A percentile compares a stretch with the other conserved stretches of the same genome.
Evolutionary conservation across 2,329 filamentous ascomycete species (phyloP).

Genomic region (Cladophialophora yegresii): DNA sequence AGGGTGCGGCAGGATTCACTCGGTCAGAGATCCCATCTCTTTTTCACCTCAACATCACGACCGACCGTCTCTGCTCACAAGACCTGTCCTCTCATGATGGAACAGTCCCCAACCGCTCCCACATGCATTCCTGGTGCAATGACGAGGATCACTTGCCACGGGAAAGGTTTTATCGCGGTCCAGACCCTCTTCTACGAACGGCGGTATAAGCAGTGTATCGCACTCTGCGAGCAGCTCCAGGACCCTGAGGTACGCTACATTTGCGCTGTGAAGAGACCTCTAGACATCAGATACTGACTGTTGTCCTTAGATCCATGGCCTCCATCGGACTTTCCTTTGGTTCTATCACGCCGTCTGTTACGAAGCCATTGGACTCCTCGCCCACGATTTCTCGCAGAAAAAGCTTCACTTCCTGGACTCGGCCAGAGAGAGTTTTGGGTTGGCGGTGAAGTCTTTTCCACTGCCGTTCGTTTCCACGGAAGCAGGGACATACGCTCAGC

Average conservation of each 20-base stretch:
- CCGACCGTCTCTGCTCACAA: neutral
- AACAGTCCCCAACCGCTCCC: slow-evolving; percentile 12
- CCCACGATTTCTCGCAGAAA: slow-evolving; percentile 34
- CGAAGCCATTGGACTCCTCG: slow-evolving; percentile 34
- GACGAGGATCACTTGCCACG: slow-evolving; percentile 19
- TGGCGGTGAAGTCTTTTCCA: slow-evolving; percentile 28
- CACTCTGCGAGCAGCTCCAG: slow-evolving; percentile 29
- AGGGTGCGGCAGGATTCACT: slow-evolving; percentile 10
- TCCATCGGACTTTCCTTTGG: slow-evolving; percentile 34
- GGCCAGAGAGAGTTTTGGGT: slow-evolving; percentile 31
- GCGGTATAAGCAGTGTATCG: slow-evolving; percentile 33
- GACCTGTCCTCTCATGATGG: slow-evolving; percentile 1
- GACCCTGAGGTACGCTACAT: slow-evolving; percentile 19
- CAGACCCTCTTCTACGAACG: slow-evolving; percentile 26
- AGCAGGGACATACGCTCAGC: slow-evolving; percentile 20
- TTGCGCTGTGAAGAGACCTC: neutral
- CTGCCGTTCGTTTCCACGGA: slow-evolving; percentile 27
- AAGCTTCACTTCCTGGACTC: slow-evolving; percentile 32
- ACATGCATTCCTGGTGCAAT: slow-evolving; percentile 1
- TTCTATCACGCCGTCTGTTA: slow-evolving; percentile 36
- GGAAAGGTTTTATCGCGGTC: slow-evolving; percentile 24
- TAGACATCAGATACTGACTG: neutral
- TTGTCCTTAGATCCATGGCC: slow-evolving; percentile 28
- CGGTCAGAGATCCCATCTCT: neutral
- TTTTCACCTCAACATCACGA: neutral